A percentile compares a stretch with the other conserved stretches of the same genome.
phyloP scores from a whole-genome alignment of 2,329 filamentous ascomycete genomes.

The Macrophomina tecta region DNA sequence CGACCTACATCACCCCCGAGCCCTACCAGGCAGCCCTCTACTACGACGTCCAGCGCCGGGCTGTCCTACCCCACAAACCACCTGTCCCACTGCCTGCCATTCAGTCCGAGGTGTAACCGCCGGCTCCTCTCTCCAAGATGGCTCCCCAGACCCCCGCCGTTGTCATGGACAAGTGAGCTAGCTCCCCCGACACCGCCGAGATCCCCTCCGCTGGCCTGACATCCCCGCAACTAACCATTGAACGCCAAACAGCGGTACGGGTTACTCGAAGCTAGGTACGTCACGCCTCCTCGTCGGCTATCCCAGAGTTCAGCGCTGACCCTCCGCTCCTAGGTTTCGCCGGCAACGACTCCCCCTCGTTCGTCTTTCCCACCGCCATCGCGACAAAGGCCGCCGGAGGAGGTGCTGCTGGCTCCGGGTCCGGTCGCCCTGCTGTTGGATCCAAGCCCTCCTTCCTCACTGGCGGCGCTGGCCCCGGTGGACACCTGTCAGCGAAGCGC shows the following conservation, averaged over 20 bases:
- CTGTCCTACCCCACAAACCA: slow-evolving; percentile 33
- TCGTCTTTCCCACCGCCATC: slow-evolving; percentile 98
- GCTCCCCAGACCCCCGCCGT: slow-evolving; percentile 99
- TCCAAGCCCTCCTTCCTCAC: slow-evolving; percentile 97
- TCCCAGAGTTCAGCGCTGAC: slow-evolving; percentile 43
- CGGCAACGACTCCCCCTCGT: slow-evolving; percentile 98
- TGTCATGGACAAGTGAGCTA: slow-evolving; percentile 98
- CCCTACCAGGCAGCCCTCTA: slow-evolving; percentile 25
- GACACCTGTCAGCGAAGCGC: slow-evolving; percentile 87
- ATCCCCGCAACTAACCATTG: slow-evolving; percentile 46
- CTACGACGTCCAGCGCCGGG: slow-evolving; percentile 12
- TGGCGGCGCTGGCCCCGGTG: slow-evolving; percentile 81
- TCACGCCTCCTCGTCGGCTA: slow-evolving; percentile 10
- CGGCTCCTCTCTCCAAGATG: slow-evolving; percentile 63
- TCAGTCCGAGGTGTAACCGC: slow-evolving; percentile 14
- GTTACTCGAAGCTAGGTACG: slow-evolving; percentile 97
- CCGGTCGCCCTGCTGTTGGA: slow-evolving; percentile 85
- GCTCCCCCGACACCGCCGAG: slow-evolving; percentile 27
- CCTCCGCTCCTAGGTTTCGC: slow-evolving; percentile 75
- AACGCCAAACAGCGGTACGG: slow-evolving; percentile 78
- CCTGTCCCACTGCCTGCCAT: slow-evolving; percentile 31
- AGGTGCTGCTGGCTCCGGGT: slow-evolving; percentile 76
- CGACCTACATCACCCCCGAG: slow-evolving; percentile 29
- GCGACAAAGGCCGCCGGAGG: slow-evolving; percentile 83
- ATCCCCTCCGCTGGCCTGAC: slow-evolving; percentile 23